Base-by-base conservation (phyloP, 2,329 filamentous ascomycete species). In the Ophiostoma angusticollis region DNA sequence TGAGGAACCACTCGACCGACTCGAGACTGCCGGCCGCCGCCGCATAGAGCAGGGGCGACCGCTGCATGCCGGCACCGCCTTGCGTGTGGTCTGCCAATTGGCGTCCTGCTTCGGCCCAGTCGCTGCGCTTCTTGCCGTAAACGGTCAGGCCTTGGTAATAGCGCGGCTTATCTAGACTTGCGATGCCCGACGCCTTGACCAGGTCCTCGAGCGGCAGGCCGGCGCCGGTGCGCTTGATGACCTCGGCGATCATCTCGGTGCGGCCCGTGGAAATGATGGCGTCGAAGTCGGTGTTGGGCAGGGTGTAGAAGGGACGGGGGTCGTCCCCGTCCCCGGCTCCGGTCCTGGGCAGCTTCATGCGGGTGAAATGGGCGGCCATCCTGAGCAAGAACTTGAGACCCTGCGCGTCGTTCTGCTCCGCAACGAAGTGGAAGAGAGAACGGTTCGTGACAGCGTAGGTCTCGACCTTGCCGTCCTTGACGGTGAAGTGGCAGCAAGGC, bases 121-220 rank as follows among this genome's bases (percentile, higher is more conserved):
- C 83, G 42, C 62, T 63, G 43, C 65, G 61, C 52, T 87, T 87
- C 55, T 74, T 76, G 3, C 84, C 83, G 46, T 81, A 77, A 2
- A 93, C 78, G 1, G 74, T 78, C 22, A 89, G 57, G 0, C 84
- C 84, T 55, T 83, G 80, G 52, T 93, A 93, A 54, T 74, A 83
- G 14, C 70, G 69, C 1, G 82, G 74, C 54, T 79, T 82, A 46
- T 72, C 63, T 38, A 72, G 65, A 35, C 78, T 55, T 49, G 79
- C 68, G 1, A 80, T 57, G 3, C 80, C 80, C 40, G 68, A 78
- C 41, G 70, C 71, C 56, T 78, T 71, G 31, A 82, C 70, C 6
- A 91, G 58, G 14, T 72, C 61, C 34, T 80, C 71, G 0, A 87
- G 59, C 0, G 81, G 79, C 43, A 89, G 69, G 1, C 80, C 80